Evolutionary conservation across 2,329 filamentous ascomycete species (phyloP).

Genomic region (Aspergillus ibericus): DNA sequence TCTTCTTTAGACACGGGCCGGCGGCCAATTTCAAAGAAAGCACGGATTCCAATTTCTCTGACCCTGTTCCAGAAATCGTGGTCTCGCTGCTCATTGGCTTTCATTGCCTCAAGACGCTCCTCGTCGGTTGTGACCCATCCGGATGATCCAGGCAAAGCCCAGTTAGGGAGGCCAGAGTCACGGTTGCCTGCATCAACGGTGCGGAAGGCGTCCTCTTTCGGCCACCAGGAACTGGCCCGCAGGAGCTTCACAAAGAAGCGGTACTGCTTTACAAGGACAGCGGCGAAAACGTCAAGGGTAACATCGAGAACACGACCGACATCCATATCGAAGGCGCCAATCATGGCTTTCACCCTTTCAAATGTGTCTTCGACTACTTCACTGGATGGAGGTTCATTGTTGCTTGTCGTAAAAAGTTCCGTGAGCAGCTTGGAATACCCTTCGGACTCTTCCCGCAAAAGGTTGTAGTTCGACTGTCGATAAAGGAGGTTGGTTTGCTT

Average conservation of each 20-base stretch:
- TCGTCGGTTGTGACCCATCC: conserved; percentile 66
- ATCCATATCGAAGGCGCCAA: conserved; percentile 95
- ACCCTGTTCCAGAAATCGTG: conserved; percentile 76
- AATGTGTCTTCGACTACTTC: conserved; percentile 83
- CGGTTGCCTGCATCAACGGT: conserved; percentile 28
- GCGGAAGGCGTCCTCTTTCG: conserved; percentile 60
- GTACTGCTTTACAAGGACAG: conserved; percentile 87
- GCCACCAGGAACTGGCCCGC: conserved; percentile 95
- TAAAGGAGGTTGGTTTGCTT: conserved; percentile 93
- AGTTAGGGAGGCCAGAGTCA: conserved; percentile 70
- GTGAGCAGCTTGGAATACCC: conserved; percentile 96
- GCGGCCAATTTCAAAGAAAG: conserved; percentile 86
- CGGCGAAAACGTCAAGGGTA: conserved; percentile 90
- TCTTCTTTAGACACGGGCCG: conserved; percentile 64
- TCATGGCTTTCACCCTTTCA: conserved; percentile 87
- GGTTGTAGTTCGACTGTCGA: conserved; percentile 93
- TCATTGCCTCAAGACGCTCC: conserved; percentile 61
- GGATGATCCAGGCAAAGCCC: conserved; percentile 74
- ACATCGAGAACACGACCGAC: conserved; percentile 93
- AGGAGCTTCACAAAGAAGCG: conserved; percentile 94
- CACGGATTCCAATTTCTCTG: conserved; percentile 72
- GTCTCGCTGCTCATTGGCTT: conserved; percentile 66
- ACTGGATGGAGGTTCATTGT: conserved; percentile 68
- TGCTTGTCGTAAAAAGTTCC: conserved; percentile 88
- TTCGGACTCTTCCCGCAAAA: conserved; percentile 91